Conservation (phyloP, 129 eudicot genomes). For the Deinandra increscens region DNA sequence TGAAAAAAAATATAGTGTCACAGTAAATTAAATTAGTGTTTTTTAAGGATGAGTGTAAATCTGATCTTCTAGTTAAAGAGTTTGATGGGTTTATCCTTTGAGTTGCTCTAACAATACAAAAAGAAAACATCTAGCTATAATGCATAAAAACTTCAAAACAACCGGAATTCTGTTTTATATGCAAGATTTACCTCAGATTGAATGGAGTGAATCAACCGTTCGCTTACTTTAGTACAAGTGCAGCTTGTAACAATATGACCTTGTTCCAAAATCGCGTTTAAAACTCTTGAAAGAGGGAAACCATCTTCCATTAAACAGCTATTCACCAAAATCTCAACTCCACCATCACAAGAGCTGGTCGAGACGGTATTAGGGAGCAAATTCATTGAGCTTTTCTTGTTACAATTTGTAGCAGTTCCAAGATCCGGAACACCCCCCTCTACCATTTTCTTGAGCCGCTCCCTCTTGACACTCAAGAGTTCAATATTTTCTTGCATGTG, state of each 20-base stretch:
- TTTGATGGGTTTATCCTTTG: no score
- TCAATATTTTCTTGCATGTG: slow-evolving; percentile 43
- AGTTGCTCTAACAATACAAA: no score
- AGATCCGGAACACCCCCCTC: neutral
- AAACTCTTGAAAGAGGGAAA: slow-evolving; percentile 45
- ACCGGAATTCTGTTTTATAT: neutral
- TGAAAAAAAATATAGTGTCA: no score
- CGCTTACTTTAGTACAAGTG: slow-evolving; percentile 43
- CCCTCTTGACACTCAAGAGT: slow-evolving; percentile 38
- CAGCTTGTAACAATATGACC: slow-evolving; percentile 44
- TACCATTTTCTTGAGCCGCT: slow-evolving; percentile 37
- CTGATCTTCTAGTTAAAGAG: no score
- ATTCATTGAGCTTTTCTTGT: neutral
- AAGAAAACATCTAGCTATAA: neutral
- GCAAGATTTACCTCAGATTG: slow-evolving; percentile 44
- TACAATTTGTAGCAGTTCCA: neutral
- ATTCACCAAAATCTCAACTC: slow-evolving; percentile 49
- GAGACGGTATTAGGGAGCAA: slow-evolving; percentile 30
- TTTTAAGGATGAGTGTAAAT: no score
- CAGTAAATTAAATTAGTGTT: no score
- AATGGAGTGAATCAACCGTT: slow-evolving; percentile 41
- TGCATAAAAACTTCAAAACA: slow-evolving; percentile 8
- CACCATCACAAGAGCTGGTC: slow-evolving; percentile 25
- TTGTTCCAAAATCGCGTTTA: slow-evolving; percentile 34
- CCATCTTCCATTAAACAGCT: slow-evolving; percentile 28